Evolutionary conservation across 768 basidiomycete species (phyloP).

Genomic region (Mycena venus): DNA sequence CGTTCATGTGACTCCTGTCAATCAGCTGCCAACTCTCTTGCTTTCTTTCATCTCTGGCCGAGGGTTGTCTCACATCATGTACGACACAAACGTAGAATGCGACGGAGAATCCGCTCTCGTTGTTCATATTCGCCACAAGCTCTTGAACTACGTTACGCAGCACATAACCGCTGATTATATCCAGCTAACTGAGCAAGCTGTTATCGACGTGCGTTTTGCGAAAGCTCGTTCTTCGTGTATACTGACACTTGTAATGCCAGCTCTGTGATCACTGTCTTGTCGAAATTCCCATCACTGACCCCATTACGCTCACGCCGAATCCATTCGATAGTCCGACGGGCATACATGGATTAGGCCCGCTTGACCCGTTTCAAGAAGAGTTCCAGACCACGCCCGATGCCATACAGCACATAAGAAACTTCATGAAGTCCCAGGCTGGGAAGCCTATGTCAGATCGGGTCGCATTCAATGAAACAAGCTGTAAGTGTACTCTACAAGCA

Average conservation of each 20-base stretch:
- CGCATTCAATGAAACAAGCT: conserved; percentile 50
- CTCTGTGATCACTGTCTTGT: conserved; percentile 54
- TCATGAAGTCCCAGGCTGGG: conserved; percentile 38
- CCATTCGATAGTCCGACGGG: conserved; percentile 62
- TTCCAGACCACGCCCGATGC: conserved; percentile 53
- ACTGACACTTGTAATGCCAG: conserved; percentile 44
- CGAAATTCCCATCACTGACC: conserved; percentile 62
- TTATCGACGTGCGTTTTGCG: conserved; percentile 53
- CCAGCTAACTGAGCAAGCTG: conserved; percentile 63
- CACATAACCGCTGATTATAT: conserved; percentile 71
- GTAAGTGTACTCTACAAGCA: conserved; percentile 37
- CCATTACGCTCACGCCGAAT: conserved; percentile 65
- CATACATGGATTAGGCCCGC: conserved; percentile 46
- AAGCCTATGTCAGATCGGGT: conserved; percentile 52
- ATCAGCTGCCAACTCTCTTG: too few species aligned
- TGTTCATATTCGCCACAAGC: conserved; percentile 65
- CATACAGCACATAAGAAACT: conserved; percentile 48
- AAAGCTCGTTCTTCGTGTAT: background rate
- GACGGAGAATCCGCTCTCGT: conserved; percentile 32
- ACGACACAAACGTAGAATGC: background rate
- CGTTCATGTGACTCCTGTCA: too few species aligned
- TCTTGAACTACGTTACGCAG: conserved; percentile 65
- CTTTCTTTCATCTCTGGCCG: too few species aligned
- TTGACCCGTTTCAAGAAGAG: conserved; percentile 60
- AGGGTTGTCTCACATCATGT: too few species aligned